A percentile compares a stretch with the other conserved stretches of the same genome.
These are phyloP conservation scores for Diutina scorzettiae DNA, from an alignment of 1,139 yeast genomes.

Conservation along the genomic window DNA sequence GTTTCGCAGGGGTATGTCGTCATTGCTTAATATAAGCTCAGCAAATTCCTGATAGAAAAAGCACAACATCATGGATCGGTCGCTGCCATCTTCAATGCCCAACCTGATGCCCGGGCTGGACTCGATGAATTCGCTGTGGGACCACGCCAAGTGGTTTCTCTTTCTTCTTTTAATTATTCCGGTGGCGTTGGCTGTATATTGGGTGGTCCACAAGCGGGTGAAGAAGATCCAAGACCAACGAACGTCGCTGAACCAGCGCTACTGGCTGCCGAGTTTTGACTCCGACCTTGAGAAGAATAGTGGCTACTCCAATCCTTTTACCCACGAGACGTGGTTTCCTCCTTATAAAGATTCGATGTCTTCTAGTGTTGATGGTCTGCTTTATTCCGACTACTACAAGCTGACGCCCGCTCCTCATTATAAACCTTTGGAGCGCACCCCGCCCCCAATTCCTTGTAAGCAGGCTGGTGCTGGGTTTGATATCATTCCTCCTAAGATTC, in stretches of 20 bases:
- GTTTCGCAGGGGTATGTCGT: conserved; percentile 5
- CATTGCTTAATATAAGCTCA: neutral
- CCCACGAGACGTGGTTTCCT: neutral
- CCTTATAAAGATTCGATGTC: neutral
- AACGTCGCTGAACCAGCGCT: neutral
- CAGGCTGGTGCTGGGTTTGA: no score
- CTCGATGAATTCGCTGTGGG: neutral
- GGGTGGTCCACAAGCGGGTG: neutral
- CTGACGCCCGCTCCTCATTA: conserved; percentile 8
- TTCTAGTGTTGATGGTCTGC: neutral
- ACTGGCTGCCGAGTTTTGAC: neutral
- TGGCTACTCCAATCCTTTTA: neutral
- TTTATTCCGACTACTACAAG: conserved; percentile 17
- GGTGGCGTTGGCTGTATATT: neutral
- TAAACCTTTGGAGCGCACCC: neutral
- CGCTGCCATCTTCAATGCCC: neutral
- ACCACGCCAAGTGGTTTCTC: conserved; percentile 1
- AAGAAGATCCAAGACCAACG: neutral
- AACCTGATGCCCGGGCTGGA: conserved; percentile 6
- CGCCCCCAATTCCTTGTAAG: neutral
- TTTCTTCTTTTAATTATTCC: conserved; percentile 3
- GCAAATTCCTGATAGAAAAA: neutral
- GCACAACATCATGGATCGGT: conserved; percentile 1
- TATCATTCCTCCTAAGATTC: no score
- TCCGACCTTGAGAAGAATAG: neutral